phyloP scores from a whole-genome alignment of 352 stramenopile species.

The Globisporangium alternatum region DNA sequence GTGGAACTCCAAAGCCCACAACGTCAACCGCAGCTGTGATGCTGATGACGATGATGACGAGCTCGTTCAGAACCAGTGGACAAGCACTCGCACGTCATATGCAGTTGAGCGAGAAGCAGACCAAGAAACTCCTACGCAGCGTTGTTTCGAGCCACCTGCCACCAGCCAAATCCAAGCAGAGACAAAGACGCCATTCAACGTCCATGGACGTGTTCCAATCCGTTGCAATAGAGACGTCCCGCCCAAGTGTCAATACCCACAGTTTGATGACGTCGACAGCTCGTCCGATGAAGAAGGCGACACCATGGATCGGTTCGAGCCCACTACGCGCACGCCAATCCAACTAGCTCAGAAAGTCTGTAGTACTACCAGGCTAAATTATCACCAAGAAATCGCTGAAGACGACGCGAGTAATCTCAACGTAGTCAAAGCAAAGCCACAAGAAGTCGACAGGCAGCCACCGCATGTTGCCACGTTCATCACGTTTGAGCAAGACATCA shows the following conservation, averaged over 20 bases:
- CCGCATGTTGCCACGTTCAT: slow-evolving; percentile 21
- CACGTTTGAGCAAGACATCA: slow-evolving; percentile 15
- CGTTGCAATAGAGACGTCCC: slow-evolving; percentile 11
- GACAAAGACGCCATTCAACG: slow-evolving; percentile 16
- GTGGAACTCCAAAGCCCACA: neutral
- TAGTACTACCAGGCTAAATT: neutral
- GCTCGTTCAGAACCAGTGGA: slow-evolving; percentile 8
- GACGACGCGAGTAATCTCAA: neutral
- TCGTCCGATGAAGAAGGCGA: slow-evolving; percentile 3
- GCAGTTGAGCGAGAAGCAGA: neutral
- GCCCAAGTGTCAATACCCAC: neutral
- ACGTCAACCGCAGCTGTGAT: neutral
- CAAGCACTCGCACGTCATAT: slow-evolving; percentile 12
- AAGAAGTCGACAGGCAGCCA: neutral
- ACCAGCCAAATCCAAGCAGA: neutral
- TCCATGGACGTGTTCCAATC: slow-evolving; percentile 42
- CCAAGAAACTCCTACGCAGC: neutral
- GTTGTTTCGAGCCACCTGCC: neutral
- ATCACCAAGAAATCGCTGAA: neutral
- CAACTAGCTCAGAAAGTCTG: neutral
- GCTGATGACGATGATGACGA: slow-evolving; percentile 6
- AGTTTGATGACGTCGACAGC: slow-evolving; percentile 7
- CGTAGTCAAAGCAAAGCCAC: neutral
- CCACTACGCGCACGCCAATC: neutral
- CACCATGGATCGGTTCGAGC: neutral